Conservation (phyloP, 2,329 filamentous ascomycete genomes). For the Talaromyces atroroseus region DNA sequence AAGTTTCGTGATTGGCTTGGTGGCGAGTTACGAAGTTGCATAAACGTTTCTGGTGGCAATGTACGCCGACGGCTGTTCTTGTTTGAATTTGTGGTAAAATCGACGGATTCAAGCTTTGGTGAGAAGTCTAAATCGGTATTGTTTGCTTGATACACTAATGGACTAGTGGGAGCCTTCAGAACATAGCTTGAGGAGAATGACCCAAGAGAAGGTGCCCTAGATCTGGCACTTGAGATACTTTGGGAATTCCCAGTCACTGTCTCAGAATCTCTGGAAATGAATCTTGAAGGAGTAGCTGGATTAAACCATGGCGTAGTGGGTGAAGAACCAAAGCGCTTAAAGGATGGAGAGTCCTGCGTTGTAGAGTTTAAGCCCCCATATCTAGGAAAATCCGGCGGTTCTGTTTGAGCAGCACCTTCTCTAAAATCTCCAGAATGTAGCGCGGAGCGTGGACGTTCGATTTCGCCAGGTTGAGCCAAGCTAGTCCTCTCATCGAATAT, state of each 20-base stretch:
- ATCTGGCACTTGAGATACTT: slow-evolving; percentile 22
- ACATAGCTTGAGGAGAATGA: slow-evolving; percentile 75
- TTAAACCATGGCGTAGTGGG: slow-evolving; percentile 55
- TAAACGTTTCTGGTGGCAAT: slow-evolving; percentile 58
- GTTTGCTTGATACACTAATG: slow-evolving; percentile 80
- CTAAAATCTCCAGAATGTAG: slow-evolving; percentile 60
- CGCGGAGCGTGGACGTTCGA: slow-evolving; percentile 75
- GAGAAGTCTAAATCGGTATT: slow-evolving; percentile 70
- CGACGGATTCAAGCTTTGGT: slow-evolving; percentile 48
- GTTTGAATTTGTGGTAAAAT: slow-evolving; percentile 44
- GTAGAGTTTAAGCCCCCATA: slow-evolving; percentile 16
- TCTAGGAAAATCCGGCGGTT: slow-evolving; percentile 23
- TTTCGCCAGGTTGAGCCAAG: slow-evolving; percentile 55
- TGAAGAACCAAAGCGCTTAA: slow-evolving; percentile 39
- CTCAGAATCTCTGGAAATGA: slow-evolving; percentile 13
- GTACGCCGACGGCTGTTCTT: slow-evolving; percentile 62
- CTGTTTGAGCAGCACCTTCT: slow-evolving; percentile 33
- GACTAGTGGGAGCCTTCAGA: slow-evolving; percentile 84
- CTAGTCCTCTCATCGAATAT: slow-evolving; percentile 36
- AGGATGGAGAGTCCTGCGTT: slow-evolving; percentile 12
- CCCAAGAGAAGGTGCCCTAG: slow-evolving; percentile 57
- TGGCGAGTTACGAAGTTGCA: slow-evolving; percentile 43
- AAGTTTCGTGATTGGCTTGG: slow-evolving; percentile 30
- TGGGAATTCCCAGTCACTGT: slow-evolving; percentile 15
- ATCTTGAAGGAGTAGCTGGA: slow-evolving; percentile 21